Evolutionary conservation across 2,329 filamentous ascomycete genomes (phyloP).

Genomic region (Cladosporium sp.): DNA sequence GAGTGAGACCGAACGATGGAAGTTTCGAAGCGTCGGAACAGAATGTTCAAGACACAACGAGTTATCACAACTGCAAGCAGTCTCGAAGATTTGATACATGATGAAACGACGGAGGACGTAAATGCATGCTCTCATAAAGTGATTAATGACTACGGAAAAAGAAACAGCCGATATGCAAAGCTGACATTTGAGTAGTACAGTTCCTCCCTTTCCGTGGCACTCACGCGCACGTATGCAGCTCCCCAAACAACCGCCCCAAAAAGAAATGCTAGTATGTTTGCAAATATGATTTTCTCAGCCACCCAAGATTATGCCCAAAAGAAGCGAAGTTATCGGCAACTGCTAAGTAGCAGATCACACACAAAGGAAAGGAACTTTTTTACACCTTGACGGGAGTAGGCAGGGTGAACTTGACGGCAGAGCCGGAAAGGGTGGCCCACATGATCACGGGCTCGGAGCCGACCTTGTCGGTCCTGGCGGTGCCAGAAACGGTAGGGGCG

Average conservation of each 20-base stretch:
- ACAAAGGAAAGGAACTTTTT: not conserved
- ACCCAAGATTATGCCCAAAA: not conserved
- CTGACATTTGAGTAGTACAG: constrained; percentile 8
- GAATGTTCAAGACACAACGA: not conserved
- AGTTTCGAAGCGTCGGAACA: not conserved
- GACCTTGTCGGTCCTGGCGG: constrained; percentile 48
- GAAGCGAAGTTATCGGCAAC: not conserved
- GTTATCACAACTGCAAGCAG: not conserved
- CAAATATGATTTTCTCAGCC: not conserved
- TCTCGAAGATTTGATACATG: not conserved
- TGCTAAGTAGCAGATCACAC: not conserved
- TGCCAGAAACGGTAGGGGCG: constrained; percentile 39
- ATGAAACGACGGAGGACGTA: not conserved
- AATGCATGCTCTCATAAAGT: not conserved
- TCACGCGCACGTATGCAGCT: not conserved
- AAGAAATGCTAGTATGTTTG: not conserved
- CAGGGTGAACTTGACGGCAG: constrained; percentile 41
- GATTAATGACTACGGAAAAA: constrained; percentile 1
- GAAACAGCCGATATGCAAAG: not conserved
- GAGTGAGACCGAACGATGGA: not conserved
- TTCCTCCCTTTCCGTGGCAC: not conserved
- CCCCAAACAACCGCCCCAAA: not conserved
- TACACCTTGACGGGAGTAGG: constrained; percentile 24
- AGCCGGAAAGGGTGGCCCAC: constrained; percentile 44
- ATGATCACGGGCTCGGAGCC: constrained; percentile 49